Conservation (phyloP, 352 stramenopile genomes). For the Pythium oligandrum region DNA sequence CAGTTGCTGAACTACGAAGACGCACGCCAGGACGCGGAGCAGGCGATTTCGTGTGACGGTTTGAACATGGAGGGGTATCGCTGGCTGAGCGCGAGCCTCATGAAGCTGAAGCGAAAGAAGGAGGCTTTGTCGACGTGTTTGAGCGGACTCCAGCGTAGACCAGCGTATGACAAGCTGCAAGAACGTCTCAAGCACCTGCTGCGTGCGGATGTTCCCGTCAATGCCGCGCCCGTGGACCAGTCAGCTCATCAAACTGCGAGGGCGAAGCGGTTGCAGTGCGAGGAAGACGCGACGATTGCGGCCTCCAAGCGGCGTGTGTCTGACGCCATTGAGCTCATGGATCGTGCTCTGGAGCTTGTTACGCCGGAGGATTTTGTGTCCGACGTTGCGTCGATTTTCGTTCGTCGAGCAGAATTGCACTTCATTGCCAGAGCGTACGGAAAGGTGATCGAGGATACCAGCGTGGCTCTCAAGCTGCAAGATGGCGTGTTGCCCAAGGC, state of each 20-base stretch:
- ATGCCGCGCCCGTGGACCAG: too few species aligned
- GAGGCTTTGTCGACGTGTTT: conserved; percentile 29
- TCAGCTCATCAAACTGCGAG: too few species aligned
- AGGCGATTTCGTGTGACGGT: conserved; percentile 25
- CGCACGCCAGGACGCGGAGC: conserved; percentile 28
- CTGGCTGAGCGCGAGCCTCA: conserved; percentile 25
- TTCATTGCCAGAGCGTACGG: not conserved
- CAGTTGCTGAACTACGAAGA: conserved; percentile 22
- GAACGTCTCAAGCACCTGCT: too few species aligned
- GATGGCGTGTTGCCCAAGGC: not conserved
- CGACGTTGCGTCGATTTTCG: not conserved
- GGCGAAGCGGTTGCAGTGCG: too few species aligned
- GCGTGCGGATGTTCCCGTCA: too few species aligned
- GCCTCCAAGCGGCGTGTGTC: too few species aligned
- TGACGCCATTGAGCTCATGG: too few species aligned
- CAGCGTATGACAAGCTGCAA: too few species aligned
- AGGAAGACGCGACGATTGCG: too few species aligned
- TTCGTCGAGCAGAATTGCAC: not conserved
- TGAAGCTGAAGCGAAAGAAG: conserved; percentile 30
- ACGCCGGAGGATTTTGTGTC: too few species aligned
- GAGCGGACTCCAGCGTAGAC: conserved; percentile 25
- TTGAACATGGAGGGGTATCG: conserved; percentile 36
- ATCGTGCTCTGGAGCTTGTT: too few species aligned
- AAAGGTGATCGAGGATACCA: not conserved
- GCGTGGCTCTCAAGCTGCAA: not conserved